Conservation (phyloP, 164 flowering plant species). For the Paratinospora sagittata region DNA sequence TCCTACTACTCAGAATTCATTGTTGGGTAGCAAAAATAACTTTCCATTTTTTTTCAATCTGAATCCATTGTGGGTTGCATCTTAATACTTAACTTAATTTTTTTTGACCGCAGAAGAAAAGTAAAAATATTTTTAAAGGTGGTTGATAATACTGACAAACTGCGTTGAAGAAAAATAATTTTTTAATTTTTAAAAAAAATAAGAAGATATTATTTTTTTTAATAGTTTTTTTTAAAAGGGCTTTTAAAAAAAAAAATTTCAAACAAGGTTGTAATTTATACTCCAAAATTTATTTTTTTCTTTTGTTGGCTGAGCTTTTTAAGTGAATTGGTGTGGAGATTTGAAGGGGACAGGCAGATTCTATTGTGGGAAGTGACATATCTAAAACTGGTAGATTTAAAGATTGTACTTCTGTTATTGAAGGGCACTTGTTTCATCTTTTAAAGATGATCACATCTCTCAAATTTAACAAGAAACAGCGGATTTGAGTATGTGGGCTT, state of each 20-base stretch:
- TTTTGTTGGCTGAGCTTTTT: background rate
- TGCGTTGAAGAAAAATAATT: too few relatives aligned
- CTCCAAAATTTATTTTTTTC: background rate
- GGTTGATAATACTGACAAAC: too few relatives aligned
- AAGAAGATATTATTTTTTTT: too few relatives aligned
- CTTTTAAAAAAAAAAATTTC: too few relatives aligned
- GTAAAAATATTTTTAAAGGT: too few relatives aligned
- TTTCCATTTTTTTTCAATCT: too few relatives aligned
- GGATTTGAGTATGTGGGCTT: background rate
- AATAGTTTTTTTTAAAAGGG: too few relatives aligned
- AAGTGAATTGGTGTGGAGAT: background rate
- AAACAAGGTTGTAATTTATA: too few relatives aligned
- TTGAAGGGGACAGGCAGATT: background rate
- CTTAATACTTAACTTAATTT: too few relatives aligned
- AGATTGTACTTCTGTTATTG: background rate
- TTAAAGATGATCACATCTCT: background rate
- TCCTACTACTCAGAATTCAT: background rate
- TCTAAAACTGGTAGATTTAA: background rate
- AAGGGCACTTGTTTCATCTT: background rate
- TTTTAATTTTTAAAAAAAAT: too few relatives aligned
- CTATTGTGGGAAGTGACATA: background rate
- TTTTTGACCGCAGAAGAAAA: too few relatives aligned
- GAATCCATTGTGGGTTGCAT: too few relatives aligned
- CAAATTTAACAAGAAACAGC: background rate
- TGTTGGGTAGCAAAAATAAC: background rate